A percentile compares a stretch with the other conserved stretches of the same genome.
These are phyloP conservation scores for Irpex lacteus DNA, from an alignment of 1,284 basidiomycete species.

Conservation along the genomic window DNA sequence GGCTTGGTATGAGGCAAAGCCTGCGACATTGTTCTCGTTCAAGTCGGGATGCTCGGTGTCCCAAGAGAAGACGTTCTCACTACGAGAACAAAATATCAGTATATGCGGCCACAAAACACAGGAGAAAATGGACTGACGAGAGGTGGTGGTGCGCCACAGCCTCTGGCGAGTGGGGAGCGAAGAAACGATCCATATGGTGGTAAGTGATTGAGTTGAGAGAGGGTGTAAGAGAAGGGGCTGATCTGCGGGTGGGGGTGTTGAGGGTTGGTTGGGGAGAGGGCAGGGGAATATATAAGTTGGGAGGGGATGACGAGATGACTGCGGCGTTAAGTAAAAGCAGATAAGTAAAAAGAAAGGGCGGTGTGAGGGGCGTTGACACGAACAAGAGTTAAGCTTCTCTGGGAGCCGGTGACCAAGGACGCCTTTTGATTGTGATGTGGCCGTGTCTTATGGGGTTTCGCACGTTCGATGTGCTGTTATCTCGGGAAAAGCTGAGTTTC, in stretches of 20 bases:
- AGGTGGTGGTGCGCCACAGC: conserved; percentile 67
- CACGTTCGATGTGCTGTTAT: conserved; percentile 9
- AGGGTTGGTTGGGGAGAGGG: conserved; percentile 5
- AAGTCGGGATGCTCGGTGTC: conserved; percentile 65
- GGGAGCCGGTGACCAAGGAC: neutral
- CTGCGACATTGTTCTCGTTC: conserved; percentile 69
- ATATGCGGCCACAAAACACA: conserved; percentile 10
- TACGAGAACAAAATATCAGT: conserved; percentile 29
- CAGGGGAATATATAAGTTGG: neutral
- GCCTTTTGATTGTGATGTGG: conserved; percentile 1
- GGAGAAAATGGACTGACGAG: conserved; percentile 45
- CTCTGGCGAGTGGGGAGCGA: conserved; percentile 70
- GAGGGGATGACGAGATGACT: neutral
- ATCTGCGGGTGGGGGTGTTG: neutral
- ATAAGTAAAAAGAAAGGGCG: neutral
- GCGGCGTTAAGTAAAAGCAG: neutral
- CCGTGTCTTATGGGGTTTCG: conserved; percentile 6
- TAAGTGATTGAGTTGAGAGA: conserved; percentile 3
- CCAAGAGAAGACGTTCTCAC: conserved; percentile 66
- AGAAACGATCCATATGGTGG: conserved; percentile 62
- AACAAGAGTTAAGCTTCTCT: neutral
- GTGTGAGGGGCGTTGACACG: neutral
- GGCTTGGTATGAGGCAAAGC: conserved; percentile 48
- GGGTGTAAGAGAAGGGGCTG: neutral
- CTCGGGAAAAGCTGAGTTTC: neutral